Percentiles rank a stretch among this genome's conserved stretches.
phyloP scores from a whole-genome alignment of 129 eudicot species.

The Silybum marianum region DNA sequence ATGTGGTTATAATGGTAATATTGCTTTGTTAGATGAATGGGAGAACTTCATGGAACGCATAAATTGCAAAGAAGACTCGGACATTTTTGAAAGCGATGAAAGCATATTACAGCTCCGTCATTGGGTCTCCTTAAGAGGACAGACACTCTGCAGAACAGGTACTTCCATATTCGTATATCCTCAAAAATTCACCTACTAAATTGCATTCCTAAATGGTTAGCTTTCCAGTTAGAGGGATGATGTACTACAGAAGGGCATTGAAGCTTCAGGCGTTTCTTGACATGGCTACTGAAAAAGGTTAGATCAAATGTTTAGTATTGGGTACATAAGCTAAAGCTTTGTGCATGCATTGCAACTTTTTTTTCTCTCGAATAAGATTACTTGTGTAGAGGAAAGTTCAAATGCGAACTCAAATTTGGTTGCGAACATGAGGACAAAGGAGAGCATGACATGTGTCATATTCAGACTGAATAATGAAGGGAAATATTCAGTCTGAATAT shows the following conservation, averaged over 20 bases:
- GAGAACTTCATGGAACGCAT: slow-evolving; percentile 92
- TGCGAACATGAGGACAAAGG: no score
- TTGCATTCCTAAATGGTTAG: slow-evolving; percentile 18
- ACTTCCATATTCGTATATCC: slow-evolving; percentile 12
- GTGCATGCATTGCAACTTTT: slow-evolving; percentile 12
- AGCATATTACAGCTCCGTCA: slow-evolving; percentile 92
- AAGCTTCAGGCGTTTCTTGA: slow-evolving; percentile 99
- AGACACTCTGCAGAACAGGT: slow-evolving; percentile 98
- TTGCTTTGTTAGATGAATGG: slow-evolving; percentile 83
- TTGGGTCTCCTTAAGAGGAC: slow-evolving; percentile 99
- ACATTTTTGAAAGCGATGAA: slow-evolving; percentile 86
- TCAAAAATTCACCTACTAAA: background rate
- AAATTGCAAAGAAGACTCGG: slow-evolving; percentile 67
- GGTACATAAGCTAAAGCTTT: background rate
- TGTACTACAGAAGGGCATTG: slow-evolving; percentile 97
- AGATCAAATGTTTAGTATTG: slow-evolving; percentile 24
- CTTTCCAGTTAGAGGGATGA: slow-evolving; percentile 96
- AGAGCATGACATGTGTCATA: no score
- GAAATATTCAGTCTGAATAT: no score
- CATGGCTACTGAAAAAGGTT: slow-evolving; percentile 89
- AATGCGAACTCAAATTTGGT: no score
- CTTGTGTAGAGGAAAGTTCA: no score
- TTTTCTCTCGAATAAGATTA: background rate
- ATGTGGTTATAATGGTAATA: slow-evolving; percentile 25
- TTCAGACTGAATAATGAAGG: no score